These are phyloP conservation scores for Dothiorella sarmentorum DNA, from an alignment of 2,329 filamentous ascomycete species.

Conservation along the genomic window DNA sequence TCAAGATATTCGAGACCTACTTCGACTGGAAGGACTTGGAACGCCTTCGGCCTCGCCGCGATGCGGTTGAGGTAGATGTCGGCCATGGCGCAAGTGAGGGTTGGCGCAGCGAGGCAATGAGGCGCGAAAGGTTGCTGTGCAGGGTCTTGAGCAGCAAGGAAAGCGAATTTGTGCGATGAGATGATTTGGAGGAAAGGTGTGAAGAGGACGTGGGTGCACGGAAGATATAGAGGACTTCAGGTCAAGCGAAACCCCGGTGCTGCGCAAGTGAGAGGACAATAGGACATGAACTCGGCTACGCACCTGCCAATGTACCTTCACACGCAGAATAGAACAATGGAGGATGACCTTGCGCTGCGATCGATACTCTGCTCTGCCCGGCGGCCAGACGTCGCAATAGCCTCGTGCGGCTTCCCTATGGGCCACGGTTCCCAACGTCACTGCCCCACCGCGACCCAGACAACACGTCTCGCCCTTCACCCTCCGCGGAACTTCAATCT, in stretches of 20 bases:
- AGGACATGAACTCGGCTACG: neutral
- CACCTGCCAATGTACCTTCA: neutral
- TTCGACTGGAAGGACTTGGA: conserved; percentile 28
- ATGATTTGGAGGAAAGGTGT: neutral
- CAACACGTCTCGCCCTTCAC: neutral
- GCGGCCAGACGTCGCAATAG: neutral
- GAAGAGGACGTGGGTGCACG: neutral
- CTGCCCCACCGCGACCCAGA: neutral
- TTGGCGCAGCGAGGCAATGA: neutral
- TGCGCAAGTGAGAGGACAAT: neutral
- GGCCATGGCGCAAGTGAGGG: neutral
- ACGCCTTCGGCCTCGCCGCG: conserved; percentile 8
- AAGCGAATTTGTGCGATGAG: neutral
- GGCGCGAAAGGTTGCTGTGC: neutral
- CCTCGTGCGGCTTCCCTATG: neutral
- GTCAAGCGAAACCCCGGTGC: neutral
- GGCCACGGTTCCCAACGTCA: neutral
- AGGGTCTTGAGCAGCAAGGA: neutral
- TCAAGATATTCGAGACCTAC: conserved; percentile 20
- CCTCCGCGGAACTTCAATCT: no score
- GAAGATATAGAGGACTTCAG: neutral
- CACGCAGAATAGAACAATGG: no score
- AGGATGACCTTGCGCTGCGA: no score
- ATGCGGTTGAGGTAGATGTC: neutral
- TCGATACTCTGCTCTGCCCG: no score